Evolutionary conservation across 192 early-diverging fungal genomes (phyloP).

Genomic region (Podila clonocystis): DNA sequence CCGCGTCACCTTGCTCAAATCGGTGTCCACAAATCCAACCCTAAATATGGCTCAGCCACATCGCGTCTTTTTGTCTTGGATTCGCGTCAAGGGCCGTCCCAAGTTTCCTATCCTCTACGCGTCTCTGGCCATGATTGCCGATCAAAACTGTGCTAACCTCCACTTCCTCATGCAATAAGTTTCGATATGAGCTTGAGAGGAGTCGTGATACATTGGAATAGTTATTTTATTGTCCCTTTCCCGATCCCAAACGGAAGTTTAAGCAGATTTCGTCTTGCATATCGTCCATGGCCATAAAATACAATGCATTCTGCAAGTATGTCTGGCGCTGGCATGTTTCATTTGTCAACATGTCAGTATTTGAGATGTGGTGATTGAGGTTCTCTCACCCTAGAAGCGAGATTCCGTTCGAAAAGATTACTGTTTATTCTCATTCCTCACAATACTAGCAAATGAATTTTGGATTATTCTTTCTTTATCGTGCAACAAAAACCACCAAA

Average conservation of each 20-base stretch:
- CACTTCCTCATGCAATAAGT: not conserved
- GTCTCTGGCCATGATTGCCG: not conserved
- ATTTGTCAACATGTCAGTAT: not conserved
- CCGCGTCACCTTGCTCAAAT: no score
- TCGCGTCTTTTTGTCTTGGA: not conserved
- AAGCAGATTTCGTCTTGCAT: no score
- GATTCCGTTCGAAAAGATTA: not conserved
- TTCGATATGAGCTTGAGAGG: not conserved
- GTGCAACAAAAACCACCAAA: no score
- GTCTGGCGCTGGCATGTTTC: no score
- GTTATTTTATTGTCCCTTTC: not conserved
- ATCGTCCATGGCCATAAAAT: no score
- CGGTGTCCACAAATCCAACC: no score
- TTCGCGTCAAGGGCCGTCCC: not conserved
- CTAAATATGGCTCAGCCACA: not conserved
- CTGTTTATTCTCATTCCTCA: constrained; percentile 2
- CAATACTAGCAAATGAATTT: not conserved
- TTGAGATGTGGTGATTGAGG: not conserved
- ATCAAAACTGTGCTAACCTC: not conserved
- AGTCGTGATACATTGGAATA: not conserved
- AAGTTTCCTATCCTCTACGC: not conserved
- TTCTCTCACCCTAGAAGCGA: not conserved
- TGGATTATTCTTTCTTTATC: no score
- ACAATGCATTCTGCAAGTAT: no score
- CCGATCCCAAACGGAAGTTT: no score